Percentiles rank a stretch among this genome's conserved stretches.
phyloP scores from a whole-genome alignment of 106 monocot genomes.

The Iris macrosiphon region DNA sequence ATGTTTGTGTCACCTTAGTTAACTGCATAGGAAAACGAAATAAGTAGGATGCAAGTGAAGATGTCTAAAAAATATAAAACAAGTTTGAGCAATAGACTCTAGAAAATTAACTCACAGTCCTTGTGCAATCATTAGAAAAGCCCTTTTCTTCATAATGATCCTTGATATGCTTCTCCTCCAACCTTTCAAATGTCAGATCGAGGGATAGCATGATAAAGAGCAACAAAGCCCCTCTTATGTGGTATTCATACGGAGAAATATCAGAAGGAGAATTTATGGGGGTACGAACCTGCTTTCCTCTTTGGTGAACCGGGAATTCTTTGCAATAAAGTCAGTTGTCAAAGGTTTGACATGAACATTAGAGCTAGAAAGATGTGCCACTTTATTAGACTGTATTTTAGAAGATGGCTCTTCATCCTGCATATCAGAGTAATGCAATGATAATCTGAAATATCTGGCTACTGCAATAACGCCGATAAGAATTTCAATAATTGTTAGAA shows the following conservation, averaged over 20 bases:
- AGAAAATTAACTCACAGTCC: conserved; percentile 21
- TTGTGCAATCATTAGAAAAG: conserved; percentile 7
- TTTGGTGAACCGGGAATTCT: conserved; percentile 8
- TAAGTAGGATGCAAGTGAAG: not conserved
- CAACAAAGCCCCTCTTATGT: too few relatives aligned
- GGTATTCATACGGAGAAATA: too few relatives aligned
- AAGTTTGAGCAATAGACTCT: not conserved
- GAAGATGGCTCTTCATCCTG: conserved; percentile 35
- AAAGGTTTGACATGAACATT: conserved; percentile 7
- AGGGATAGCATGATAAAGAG: not conserved
- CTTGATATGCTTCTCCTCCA: conserved; percentile 26
- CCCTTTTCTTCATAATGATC: conserved; percentile 22
- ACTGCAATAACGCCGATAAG: too few relatives aligned
- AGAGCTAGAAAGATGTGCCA: conserved; percentile 7
- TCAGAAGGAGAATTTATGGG: not conserved
- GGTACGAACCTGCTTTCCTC: conserved; percentile 32
- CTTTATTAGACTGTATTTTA: too few relatives aligned
- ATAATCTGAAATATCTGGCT: too few relatives aligned
- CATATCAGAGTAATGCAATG: too few relatives aligned
- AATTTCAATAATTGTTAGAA: too few relatives aligned
- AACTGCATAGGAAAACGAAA: conserved; percentile 19
- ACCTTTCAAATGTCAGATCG: conserved; percentile 23
- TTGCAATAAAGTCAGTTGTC: conserved; percentile 15
- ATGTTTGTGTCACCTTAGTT: conserved; percentile 17
- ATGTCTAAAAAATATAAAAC: not conserved